A percentile compares a stretch with the other conserved stretches of the same genome.
Evolutionary conservation across 495 filamentous ascomycete genomes (phyloP).

Genomic region (Tetracladium marchalianum): DNA sequence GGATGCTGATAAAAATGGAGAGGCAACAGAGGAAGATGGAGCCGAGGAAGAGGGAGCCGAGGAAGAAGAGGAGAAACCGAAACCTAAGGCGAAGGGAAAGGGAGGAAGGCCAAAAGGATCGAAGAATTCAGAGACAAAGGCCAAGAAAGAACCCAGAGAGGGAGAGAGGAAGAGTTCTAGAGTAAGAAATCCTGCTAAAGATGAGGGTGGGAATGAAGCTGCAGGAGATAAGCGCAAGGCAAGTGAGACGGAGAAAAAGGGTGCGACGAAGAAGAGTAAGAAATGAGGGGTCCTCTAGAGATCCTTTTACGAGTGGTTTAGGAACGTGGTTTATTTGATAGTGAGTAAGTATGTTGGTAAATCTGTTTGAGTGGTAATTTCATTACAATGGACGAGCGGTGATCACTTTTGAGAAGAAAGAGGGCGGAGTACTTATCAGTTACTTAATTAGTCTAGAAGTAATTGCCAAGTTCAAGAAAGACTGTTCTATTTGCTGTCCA

Average conservation of each 20-base stretch:
- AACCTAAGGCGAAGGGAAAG: too few species aligned
- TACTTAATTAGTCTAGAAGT: too few species aligned
- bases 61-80: too few species aligned
- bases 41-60: conserved; percentile 2
- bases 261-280: neutral
- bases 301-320: too few species aligned
- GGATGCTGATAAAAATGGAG: neutral
- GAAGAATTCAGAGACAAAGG: neutral
- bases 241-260: neutral
- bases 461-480: too few species aligned
- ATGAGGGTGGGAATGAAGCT: neutral
- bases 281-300: neutral
- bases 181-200: neutral
- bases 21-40: conserved; percentile 1
- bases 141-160: neutral
- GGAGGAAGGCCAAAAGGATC: too few species aligned
- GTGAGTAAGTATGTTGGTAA: too few species aligned
- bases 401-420: neutral
- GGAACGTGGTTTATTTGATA: too few species aligned
- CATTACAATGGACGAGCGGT: too few species aligned
- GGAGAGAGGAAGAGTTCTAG: neutral
- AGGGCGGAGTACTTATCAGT: too few species aligned
- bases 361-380: too few species aligned
- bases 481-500: too few species aligned
- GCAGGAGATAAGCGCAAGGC: neutral